Conservation (phyloP, 2,329 filamentous ascomycete species). For the Beauveria medogensis region DNA sequence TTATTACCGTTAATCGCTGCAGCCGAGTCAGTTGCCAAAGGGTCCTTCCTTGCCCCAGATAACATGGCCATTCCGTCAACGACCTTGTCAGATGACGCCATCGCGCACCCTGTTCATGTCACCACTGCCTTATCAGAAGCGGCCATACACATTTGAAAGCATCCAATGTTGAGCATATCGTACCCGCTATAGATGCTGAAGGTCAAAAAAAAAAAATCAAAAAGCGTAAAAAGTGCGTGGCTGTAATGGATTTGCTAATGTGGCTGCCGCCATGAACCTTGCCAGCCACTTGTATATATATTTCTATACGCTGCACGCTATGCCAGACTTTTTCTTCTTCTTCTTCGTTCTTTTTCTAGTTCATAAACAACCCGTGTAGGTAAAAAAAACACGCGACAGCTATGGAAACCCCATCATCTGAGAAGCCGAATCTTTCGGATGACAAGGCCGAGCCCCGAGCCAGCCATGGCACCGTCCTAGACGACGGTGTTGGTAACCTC, state of each 20-base stretch:
- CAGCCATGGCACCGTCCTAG: not conserved
- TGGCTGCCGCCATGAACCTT: not conserved
- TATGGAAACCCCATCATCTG: not conserved
- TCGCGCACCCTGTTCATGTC: not conserved
- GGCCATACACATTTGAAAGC: not conserved
- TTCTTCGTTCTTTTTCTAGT: too few species aligned
- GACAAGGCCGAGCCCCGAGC: not conserved
- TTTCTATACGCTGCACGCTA: not conserved
- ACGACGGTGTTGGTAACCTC: slow-evolving; percentile 13
- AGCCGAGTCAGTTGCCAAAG: not conserved
- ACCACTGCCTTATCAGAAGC: slow-evolving; percentile 1
- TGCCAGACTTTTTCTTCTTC: not conserved
- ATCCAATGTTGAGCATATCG: too few species aligned
- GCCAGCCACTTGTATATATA: not conserved
- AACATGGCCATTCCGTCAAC: not conserved
- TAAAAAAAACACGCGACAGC: not conserved
- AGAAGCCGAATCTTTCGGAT: not conserved
- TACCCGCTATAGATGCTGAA: too few species aligned
- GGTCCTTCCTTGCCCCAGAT: not conserved
- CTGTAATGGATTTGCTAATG: not conserved
- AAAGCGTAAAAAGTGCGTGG: not conserved
- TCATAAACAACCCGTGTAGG: too few species aligned
- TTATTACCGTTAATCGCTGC: not conserved
- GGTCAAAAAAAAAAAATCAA: not conserved
- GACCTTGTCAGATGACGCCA: slow-evolving; percentile 7